Percentiles rank a stretch among this genome's conserved stretches.
These are phyloP conservation scores for Tuber melanosporum DNA, from an alignment of 495 filamentous ascomycete genomes.

Conservation along the genomic window DNA sequence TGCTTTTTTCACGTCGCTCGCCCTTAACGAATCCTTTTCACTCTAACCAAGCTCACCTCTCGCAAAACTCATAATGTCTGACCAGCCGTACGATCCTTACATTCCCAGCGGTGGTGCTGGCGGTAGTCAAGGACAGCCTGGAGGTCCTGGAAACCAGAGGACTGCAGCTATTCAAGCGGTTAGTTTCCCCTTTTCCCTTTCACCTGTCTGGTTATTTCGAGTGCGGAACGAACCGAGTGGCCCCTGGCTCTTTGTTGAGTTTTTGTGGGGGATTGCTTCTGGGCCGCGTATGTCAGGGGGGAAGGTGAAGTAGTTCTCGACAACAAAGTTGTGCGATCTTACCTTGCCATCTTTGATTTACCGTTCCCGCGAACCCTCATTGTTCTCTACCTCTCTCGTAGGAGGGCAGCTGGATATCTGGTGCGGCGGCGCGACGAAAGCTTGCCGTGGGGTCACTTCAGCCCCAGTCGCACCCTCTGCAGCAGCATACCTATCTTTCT, in stretches of 20 bases:
- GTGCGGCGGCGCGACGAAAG: background rate
- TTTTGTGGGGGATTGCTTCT: background rate
- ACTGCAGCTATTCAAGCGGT: conserved; percentile 74
- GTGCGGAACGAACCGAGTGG: background rate
- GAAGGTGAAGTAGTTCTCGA: background rate
- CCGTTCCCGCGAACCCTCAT: background rate
- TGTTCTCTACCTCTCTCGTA: background rate
- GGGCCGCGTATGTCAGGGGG: background rate
- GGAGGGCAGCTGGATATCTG: background rate
- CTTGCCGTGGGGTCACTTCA: background rate
- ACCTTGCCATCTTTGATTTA: background rate
- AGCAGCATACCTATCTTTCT: background rate
- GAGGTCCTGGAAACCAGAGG: conserved; percentile 53
- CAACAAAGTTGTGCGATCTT: background rate
- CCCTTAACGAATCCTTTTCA: conserved; percentile 10
- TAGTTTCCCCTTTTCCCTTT: conserved; percentile 46
- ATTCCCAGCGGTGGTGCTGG: conserved; percentile 62
- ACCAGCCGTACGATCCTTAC: conserved; percentile 83
- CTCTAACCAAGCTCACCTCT: conserved; percentile 1
- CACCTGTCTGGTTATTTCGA: conserved; percentile 8
- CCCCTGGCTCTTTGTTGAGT: background rate
- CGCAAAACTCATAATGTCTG: conserved; percentile 52
- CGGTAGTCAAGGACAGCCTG: conserved; percentile 32
- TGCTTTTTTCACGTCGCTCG: conserved; percentile 2
- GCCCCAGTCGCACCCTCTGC: background rate